Evolutionary conservation across 768 basidiomycete genomes (phyloP), one percentile per base, ranked within the genome.

Genomic region (Suillus plorans): DNA sequence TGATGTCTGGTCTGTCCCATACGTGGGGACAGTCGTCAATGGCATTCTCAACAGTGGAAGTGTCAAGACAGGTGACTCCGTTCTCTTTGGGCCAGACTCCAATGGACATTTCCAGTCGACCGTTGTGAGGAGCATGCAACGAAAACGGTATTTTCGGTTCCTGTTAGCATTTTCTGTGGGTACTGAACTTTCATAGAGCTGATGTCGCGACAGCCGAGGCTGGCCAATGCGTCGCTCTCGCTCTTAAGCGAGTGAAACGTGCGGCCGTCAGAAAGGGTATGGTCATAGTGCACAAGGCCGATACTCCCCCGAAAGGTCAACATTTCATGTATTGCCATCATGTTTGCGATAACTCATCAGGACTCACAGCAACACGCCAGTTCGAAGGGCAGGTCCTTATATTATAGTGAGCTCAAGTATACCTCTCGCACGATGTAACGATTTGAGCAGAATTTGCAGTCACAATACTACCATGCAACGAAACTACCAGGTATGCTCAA

Each of bases 381-480:
- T 99, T 99, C 71, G 94, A 99, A 74, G 97, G 95, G 16, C 92
- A 95, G 76, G 92, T 97, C 7, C 83, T 99, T 62, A 91, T 99
- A 59, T 78, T 99, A 63, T 97, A 97, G 92, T 94, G 79, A 69
- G 90, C 79, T 12, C 28, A 36, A 41, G 0, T 13, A 41, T 37
- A 18, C 13, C 16, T 16, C 60, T 58, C 42, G 3, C 12, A 18
- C 41, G 13, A 59, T 59, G 41, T 18, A 31, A 31, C 42, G 12
- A 59, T 59, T 7, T 41, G 41, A 59, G 18, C 58, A 13, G 22
- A 66, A 45, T 63, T 60, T 31, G 16, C 66, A 94, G 91, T 71
- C 94, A 95, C 75, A 95, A 95, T 72, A 95, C 94, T 50, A 97
- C 95, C 28, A 81, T 97, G 67, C 95, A 97, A 77, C 88, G 85